Percentiles rank a stretch among this genome's conserved stretches.
Conservation (phyloP, 2,329 filamentous ascomycete genomes). For the Ceratocystis papillata region DNA sequence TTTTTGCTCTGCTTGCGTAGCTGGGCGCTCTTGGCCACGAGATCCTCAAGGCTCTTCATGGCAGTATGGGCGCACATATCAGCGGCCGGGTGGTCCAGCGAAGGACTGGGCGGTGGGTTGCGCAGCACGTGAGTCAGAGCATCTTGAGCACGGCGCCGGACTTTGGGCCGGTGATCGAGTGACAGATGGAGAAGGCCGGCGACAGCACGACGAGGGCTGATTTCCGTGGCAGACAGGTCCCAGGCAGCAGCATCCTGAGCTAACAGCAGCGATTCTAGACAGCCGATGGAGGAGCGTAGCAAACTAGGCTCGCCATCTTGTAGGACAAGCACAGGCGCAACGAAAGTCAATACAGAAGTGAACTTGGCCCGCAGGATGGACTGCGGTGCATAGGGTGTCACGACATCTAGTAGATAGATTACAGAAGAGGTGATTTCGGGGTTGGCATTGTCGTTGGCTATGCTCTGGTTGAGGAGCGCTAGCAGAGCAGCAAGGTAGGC, state of each 20-base stretch:
- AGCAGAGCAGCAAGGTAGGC: slow-evolving; percentile 94
- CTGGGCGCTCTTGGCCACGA: slow-evolving; percentile 51
- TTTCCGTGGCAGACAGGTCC: slow-evolving; percentile 72
- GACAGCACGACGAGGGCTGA: slow-evolving; percentile 76
- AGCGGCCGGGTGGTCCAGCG: slow-evolving; percentile 83
- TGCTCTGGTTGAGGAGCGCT: slow-evolving; percentile 70
- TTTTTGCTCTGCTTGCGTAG: slow-evolving; percentile 56
- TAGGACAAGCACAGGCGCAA: slow-evolving; percentile 73
- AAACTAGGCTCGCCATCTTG: slow-evolving; percentile 78
- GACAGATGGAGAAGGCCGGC: slow-evolving; percentile 76
- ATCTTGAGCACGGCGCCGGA: slow-evolving; percentile 86
- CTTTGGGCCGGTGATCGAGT: slow-evolving; percentile 81
- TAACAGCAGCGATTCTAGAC: slow-evolving; percentile 78
- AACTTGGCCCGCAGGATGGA: slow-evolving; percentile 90
- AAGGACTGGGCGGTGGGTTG: slow-evolving; percentile 79
- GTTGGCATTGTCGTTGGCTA: slow-evolving; percentile 57
- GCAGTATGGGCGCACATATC: slow-evolving; percentile 94
- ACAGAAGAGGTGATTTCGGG: slow-evolving; percentile 75
- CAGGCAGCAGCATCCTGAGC: slow-evolving; percentile 82
- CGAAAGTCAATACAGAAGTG: slow-evolving; percentile 75
- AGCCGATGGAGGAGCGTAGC: slow-evolving; percentile 78
- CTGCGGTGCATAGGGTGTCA: slow-evolving; percentile 74
- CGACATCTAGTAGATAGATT: slow-evolving; percentile 88
- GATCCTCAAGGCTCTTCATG: slow-evolving; percentile 65
- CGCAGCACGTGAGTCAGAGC: slow-evolving; percentile 73